These are phyloP conservation scores for Streptanthus diversifolius DNA, from an alignment of 345 rosid genomes.

Conservation along the genomic window DNA sequence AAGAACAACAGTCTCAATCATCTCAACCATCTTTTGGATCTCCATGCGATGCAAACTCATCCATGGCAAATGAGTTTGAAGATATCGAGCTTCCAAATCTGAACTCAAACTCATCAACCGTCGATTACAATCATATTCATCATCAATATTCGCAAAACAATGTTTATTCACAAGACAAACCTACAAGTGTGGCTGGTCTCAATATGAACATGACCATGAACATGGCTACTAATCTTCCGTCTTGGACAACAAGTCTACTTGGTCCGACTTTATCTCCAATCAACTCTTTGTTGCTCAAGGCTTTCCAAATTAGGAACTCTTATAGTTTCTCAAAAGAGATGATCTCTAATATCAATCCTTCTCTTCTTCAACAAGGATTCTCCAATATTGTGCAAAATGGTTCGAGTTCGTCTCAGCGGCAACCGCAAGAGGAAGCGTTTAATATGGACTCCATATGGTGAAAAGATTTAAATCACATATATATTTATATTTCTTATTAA, in stretches of 20 bases:
- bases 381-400: conserved; percentile 46
- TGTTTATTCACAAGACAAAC: conserved; percentile 20
- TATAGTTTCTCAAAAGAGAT: conserved; percentile 51
- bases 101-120: conserved; percentile 36
- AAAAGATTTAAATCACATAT: conserved; percentile 27
- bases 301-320: conserved; percentile 61
- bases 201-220: conserved; percentile 41
- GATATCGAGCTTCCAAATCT: conserved; percentile 64
- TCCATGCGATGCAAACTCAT: conserved; percentile 70
- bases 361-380: conserved; percentile 43
- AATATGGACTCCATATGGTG: conserved; percentile 82
- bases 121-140: conserved; percentile 31
- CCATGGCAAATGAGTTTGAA: conserved; percentile 58
- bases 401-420: conserved; percentile 62
- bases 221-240: conserved; percentile 36
- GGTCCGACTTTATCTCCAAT: conserved; percentile 53
- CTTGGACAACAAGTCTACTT: conserved; percentile 64
- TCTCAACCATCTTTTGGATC: conserved; percentile 69
- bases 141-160: conserved; percentile 24
- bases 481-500: neutral
- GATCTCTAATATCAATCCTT: conserved; percentile 36
- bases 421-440: conserved; percentile 77
- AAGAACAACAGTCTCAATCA: conserved; percentile 50
- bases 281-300: conserved; percentile 83
- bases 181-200: conserved; percentile 24